Percentiles rank a stretch among this genome's conserved stretches.
phyloP scores from a whole-genome alignment of 1,139 yeast species.

The Diutina sp. region DNA sequence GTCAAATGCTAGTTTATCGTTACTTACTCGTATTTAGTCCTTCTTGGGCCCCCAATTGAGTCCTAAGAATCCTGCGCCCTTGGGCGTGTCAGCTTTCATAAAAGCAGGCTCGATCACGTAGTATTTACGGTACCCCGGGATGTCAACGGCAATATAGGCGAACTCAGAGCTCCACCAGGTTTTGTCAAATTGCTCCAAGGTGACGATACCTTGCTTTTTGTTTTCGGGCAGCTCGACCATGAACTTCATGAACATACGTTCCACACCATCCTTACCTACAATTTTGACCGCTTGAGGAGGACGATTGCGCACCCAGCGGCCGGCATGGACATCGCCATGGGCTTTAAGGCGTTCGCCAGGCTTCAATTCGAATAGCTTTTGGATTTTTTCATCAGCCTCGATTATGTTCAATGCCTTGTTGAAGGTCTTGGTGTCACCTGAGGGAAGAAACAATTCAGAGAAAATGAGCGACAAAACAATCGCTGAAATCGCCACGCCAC shows the following conservation, averaged over 20 bases:
- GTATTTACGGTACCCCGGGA: constrained; percentile 54
- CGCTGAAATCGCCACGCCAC: constrained; percentile 55
- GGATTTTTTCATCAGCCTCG: constrained; percentile 53
- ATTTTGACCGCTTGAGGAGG: constrained; percentile 51
- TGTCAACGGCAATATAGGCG: constrained; percentile 64
- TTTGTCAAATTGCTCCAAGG: constrained; percentile 64
- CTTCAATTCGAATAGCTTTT: constrained; percentile 40
- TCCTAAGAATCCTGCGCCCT: constrained; percentile 51
- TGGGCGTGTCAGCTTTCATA: constrained; percentile 24
- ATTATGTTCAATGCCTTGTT: constrained; percentile 72
- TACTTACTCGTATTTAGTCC: neutral
- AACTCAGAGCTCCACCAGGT: constrained; percentile 60
- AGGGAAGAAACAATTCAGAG: constrained; percentile 71
- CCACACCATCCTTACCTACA: constrained; percentile 61
- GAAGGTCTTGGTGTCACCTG: constrained; percentile 84
- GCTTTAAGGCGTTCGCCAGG: constrained; percentile 61
- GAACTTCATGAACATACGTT: constrained; percentile 73
- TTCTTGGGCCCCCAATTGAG: constrained; percentile 73
- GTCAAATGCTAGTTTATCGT: neutral
- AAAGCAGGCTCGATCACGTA: constrained; percentile 59
- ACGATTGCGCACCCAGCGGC: constrained; percentile 79
- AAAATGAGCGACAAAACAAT: constrained; percentile 67
- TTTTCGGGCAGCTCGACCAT: constrained; percentile 54
- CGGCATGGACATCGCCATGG: constrained; percentile 60
- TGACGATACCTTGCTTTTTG: constrained; percentile 49